These are phyloP conservation scores for Stylonectria norvegica DNA, from an alignment of 2,329 filamentous ascomycete species.

Conservation along the genomic window DNA sequence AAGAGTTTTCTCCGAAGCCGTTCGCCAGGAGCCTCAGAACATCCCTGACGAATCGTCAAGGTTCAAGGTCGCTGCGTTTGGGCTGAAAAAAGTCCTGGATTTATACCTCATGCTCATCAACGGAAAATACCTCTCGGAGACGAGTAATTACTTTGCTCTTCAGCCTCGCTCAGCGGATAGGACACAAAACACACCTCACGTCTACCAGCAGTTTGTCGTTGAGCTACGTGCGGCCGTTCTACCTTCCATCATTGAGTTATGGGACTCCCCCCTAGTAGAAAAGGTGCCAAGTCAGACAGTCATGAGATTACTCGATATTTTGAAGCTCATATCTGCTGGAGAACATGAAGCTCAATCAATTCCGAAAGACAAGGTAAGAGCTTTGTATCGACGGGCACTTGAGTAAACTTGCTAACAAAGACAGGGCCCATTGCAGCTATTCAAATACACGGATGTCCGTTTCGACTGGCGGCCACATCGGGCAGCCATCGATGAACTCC, in stretches of 20 bases:
- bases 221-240: slow-evolving; percentile 80
- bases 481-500: slow-evolving; percentile 31
- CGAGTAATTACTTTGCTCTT: slow-evolving; percentile 54
- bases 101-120: slow-evolving; percentile 75
- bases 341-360: slow-evolving; percentile 68
- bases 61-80: slow-evolving; percentile 50
- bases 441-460: slow-evolving; percentile 41
- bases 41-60: slow-evolving; percentile 45
- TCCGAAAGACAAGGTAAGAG: slow-evolving; percentile 57
- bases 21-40: slow-evolving; percentile 35
- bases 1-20: slow-evolving; percentile 52
- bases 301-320: slow-evolving; percentile 75
- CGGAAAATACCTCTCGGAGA: slow-evolving; percentile 77
- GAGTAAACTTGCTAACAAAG: slow-evolving; percentile 7
- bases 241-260: slow-evolving; percentile 72
- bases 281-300: slow-evolving; percentile 74
- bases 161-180: slow-evolving; percentile 40
- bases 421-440: slow-evolving; percentile 34
- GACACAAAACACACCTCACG: slow-evolving; percentile 37
- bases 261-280: slow-evolving; percentile 81
- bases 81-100: slow-evolving; percentile 78
- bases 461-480: slow-evolving; percentile 46
- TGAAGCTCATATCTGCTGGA: slow-evolving; percentile 73
- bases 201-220: slow-evolving; percentile 73
- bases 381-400: too few species aligned